phyloP scores from a whole-genome alignment of 2,329 filamentous ascomycete genomes.

The Pyrenophora graminea region DNA sequence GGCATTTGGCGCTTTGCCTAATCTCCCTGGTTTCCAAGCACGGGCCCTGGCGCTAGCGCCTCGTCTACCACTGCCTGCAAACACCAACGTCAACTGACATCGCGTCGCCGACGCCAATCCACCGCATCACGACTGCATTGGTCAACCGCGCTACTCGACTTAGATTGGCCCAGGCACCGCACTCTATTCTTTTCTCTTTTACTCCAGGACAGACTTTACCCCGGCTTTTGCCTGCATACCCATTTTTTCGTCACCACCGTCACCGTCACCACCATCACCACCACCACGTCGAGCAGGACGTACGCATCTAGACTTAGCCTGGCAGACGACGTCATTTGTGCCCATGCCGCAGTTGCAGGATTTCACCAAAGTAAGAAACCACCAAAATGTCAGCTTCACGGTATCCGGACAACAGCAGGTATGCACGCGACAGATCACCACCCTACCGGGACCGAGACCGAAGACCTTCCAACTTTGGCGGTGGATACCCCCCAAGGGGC shows the following conservation, averaged over 20 bases:
- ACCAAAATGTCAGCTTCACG: conserved; percentile 42
- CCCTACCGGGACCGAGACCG: conserved; percentile 69
- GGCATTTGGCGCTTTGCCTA: conserved; percentile 25
- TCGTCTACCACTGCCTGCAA: conserved; percentile 18
- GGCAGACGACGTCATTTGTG: conserved; percentile 7
- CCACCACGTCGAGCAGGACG: not conserved
- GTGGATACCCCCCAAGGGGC: conserved; percentile 58
- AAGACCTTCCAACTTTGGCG: conserved; percentile 67
- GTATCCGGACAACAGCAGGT: conserved; percentile 43
- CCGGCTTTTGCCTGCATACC: not conserved
- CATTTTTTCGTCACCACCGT: not conserved
- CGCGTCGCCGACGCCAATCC: conserved; percentile 15
- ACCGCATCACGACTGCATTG: conserved; percentile 3
- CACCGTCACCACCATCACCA: too few species aligned
- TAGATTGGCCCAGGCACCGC: not conserved
- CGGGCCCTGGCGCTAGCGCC: conserved; percentile 21
- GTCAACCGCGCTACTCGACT: not conserved
- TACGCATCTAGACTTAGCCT: not conserved
- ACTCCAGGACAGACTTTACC: not conserved
- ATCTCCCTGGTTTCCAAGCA: conserved; percentile 19
- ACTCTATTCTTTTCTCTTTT: too few species aligned
- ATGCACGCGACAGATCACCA: conserved; percentile 51
- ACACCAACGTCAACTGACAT: conserved; percentile 18
- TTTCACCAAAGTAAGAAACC: conserved; percentile 4
- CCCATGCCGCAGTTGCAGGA: conserved; percentile 22